phyloP scores from a whole-genome alignment of 2,329 filamentous ascomycete genomes.

The Epicoccum sorghinum region DNA sequence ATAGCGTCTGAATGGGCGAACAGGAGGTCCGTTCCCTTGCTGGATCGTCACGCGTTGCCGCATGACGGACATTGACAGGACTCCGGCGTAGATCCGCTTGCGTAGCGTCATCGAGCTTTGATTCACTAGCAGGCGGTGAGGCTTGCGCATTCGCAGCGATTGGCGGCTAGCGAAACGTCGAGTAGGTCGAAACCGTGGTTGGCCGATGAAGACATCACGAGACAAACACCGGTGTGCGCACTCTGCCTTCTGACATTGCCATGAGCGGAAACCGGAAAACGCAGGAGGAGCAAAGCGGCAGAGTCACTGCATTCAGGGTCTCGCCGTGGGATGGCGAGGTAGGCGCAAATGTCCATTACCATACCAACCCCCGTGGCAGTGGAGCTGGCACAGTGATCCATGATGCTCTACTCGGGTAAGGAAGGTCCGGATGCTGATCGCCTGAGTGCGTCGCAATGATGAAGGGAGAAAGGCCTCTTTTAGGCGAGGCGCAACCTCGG shows the following conservation, averaged over 20 bases:
- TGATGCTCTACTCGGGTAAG: not conserved
- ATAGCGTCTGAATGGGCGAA: conserved; percentile 2
- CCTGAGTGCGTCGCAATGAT: conserved; percentile 7
- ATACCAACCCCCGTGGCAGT: too few species aligned
- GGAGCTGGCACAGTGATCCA: too few species aligned
- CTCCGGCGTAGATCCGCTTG: conserved; percentile 3
- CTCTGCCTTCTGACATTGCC: conserved; percentile 5
- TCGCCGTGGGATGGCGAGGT: too few species aligned
- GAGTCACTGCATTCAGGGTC: not conserved
- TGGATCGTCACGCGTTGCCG: conserved; percentile 11
- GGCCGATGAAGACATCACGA: conserved; percentile 6
- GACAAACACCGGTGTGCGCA: conserved; percentile 6
- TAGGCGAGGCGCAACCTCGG: conserved; percentile 15
- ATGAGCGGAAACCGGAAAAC: conserved; percentile 1
- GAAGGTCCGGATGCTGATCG: conserved; percentile 9
- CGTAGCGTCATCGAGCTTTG: conserved; percentile 6
- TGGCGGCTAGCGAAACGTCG: conserved; percentile 14
- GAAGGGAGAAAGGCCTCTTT: conserved; percentile 1
- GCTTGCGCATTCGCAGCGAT: conserved; percentile 3
- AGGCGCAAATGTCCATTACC: too few species aligned
- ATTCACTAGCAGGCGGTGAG: conserved; percentile 15
- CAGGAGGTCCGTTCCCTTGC: conserved; percentile 13
- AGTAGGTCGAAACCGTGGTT: conserved; percentile 4
- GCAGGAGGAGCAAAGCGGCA: conserved; percentile 1
- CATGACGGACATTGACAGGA: conserved; percentile 16